Conservation (phyloP, 176 grass and related monocot genomes). For the Oryza longistaminata region DNA sequence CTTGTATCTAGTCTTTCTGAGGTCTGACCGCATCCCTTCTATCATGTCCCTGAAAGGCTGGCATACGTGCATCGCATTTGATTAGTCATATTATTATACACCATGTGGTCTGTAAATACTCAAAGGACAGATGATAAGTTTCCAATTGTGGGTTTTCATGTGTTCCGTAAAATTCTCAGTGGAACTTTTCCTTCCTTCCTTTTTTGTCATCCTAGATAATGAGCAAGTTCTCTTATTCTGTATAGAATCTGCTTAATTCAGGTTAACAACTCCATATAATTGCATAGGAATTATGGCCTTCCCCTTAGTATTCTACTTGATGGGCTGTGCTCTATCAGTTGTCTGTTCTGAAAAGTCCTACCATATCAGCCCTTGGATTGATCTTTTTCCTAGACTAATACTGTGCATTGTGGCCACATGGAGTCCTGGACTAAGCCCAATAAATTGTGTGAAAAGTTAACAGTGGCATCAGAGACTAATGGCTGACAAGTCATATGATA, state of each 20-base stretch:
- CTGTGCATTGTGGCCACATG: background rate
- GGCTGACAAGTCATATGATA: background rate
- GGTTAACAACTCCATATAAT: too few species aligned
- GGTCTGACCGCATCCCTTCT: conserved; percentile 88
- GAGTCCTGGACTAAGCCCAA: background rate
- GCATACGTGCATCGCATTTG: background rate
- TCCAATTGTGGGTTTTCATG: background rate
- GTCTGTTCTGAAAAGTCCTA: background rate
- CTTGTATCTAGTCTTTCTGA: conserved; percentile 72
- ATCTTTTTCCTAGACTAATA: background rate
- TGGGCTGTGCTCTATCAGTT: background rate
- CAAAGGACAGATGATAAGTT: background rate
- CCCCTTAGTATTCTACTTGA: background rate
- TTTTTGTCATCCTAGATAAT: background rate
- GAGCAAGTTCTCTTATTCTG: background rate
- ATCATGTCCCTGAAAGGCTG: conserved; percentile 98
- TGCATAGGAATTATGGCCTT: background rate
- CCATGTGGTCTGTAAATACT: background rate
- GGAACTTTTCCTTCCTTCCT: background rate
- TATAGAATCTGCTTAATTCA: too few species aligned
- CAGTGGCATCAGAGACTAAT: conserved; percentile 28
- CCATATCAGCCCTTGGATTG: background rate
- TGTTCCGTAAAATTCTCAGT: background rate
- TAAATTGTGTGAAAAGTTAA: background rate
- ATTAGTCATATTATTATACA: background rate